phyloP scores from a whole-genome alignment of 139 green algal genomes.

The Chlorella sp. region DNA sequence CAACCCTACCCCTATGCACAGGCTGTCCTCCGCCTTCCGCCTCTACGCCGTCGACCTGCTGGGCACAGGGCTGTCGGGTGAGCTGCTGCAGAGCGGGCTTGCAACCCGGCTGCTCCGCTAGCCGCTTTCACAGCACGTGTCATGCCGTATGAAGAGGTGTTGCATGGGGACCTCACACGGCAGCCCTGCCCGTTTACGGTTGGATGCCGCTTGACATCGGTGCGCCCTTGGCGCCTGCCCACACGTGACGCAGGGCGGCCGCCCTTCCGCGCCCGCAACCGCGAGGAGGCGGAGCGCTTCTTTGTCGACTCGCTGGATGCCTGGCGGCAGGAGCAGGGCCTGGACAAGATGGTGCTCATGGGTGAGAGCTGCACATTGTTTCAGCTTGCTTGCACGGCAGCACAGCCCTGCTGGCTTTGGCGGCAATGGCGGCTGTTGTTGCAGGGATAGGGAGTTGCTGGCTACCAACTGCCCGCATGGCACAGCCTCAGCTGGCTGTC shows the following conservation, averaged over 20 bases:
- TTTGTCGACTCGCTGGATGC: constrained; percentile 75
- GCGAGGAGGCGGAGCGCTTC: constrained; percentile 77
- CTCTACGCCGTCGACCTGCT: constrained; percentile 83
- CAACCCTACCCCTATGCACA: constrained; percentile 3
- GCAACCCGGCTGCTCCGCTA: background rate
- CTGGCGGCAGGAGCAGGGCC: constrained; percentile 68
- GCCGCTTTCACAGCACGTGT: background rate
- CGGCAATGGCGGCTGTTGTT: too few species aligned
- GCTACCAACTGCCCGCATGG: too few species aligned
- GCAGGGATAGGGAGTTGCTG: too few species aligned
- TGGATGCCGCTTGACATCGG: background rate
- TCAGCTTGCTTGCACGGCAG: too few species aligned
- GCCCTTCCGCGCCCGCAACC: constrained; percentile 61
- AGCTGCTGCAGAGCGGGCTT: background rate
- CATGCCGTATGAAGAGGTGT: background rate
- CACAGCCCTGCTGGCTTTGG: too few species aligned
- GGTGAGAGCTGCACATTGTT: too few species aligned
- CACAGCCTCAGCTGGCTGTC: too few species aligned
- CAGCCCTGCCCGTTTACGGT: too few species aligned
- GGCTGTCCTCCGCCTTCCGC: constrained; percentile 56
- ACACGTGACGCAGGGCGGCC: constrained; percentile 80
- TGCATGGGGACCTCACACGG: background rate
- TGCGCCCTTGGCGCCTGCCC: too few species aligned
- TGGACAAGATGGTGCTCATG: constrained; percentile 77
- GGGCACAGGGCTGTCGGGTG: constrained; percentile 82